Percentiles rank a stretch among this genome's conserved stretches.
Evolutionary conservation across 768 basidiomycete genomes (phyloP).

Genomic region (Mycena pura): DNA sequence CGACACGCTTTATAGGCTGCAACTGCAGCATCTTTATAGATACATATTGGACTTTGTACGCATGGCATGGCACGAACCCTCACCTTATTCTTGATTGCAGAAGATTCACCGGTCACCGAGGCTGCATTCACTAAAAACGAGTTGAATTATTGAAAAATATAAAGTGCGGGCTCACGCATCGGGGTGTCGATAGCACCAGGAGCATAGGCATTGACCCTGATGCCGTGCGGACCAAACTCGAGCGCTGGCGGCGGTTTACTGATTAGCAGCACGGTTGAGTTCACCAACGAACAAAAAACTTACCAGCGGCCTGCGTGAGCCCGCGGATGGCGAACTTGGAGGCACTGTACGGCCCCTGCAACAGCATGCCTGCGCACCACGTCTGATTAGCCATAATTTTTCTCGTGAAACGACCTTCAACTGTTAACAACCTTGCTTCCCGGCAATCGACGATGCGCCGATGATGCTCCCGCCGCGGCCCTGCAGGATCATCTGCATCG

Average conservation of each 20-base stretch:
- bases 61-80: too few species aligned
- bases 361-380: slow-evolving; percentile 1
- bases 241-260: slow-evolving; percentile 28
- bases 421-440: slow-evolving; percentile 45
- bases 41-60: too few species aligned
- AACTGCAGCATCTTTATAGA: too few species aligned
- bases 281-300: too few species aligned
- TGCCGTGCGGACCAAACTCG: slow-evolving; percentile 36
- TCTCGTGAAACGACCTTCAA: neutral
- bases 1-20: too few species aligned
- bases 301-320: slow-evolving; percentile 47
- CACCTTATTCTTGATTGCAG: too few species aligned
- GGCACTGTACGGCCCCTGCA: slow-evolving; percentile 38
- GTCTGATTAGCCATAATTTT: neutral
- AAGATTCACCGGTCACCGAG: too few species aligned
- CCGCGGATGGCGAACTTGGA: slow-evolving; percentile 53
- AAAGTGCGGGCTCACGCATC: slow-evolving; percentile 2
- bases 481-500: slow-evolving; percentile 46
- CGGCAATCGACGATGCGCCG: slow-evolving; percentile 46
- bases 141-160: neutral
- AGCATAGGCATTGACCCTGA: slow-evolving; percentile 38
- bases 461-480: slow-evolving; percentile 48
- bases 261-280: too few species aligned
- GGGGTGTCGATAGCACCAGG: slow-evolving; percentile 29
- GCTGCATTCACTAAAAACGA: too few species aligned